phyloP scores from a whole-genome alignment of 257 asterid species.

The Coffea eugenioides region DNA sequence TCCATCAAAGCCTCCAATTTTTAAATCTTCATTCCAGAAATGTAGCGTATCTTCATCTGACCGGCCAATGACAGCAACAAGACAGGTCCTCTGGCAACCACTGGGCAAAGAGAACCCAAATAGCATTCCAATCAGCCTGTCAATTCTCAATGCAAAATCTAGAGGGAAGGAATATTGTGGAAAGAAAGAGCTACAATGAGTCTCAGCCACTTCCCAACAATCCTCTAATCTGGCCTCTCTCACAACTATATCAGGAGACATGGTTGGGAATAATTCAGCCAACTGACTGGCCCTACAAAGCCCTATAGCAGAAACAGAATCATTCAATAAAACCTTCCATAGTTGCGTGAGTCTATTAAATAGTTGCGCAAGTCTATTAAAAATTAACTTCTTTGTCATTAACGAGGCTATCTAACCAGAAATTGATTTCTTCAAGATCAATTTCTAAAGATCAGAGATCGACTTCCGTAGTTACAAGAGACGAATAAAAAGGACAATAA shows the following conservation, averaged over 20 bases:
- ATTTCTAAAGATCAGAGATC: too few relatives aligned
- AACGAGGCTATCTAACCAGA: too few relatives aligned
- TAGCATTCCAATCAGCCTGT: constrained; percentile 84
- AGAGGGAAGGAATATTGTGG: constrained; percentile 84
- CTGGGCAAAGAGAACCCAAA: constrained; percentile 83
- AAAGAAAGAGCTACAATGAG: constrained; percentile 92
- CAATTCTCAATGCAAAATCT: constrained; percentile 74
- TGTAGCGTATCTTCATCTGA: constrained; percentile 48
- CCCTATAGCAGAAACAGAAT: constrained; percentile 31
- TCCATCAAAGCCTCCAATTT: constrained; percentile 60
- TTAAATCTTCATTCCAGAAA: constrained; percentile 61
- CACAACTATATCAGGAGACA: constrained; percentile 71
- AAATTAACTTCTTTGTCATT: too few relatives aligned
- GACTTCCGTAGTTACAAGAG: too few relatives aligned
- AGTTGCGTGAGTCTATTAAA: too few relatives aligned
- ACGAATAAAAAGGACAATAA: too few relatives aligned
- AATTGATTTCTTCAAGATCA: too few relatives aligned
- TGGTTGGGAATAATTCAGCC: constrained; percentile 65
- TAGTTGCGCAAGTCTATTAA: too few relatives aligned
- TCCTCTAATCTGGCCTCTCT: constrained; percentile 94
- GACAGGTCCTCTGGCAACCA: constrained; percentile 82
- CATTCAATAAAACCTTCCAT: background rate
- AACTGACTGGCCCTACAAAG: constrained; percentile 74
- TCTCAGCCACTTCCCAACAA: constrained; percentile 98
- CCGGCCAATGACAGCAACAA: constrained; percentile 71